Conservation (phyloP, 164 flowering plant species). For the Santalum album region DNA sequence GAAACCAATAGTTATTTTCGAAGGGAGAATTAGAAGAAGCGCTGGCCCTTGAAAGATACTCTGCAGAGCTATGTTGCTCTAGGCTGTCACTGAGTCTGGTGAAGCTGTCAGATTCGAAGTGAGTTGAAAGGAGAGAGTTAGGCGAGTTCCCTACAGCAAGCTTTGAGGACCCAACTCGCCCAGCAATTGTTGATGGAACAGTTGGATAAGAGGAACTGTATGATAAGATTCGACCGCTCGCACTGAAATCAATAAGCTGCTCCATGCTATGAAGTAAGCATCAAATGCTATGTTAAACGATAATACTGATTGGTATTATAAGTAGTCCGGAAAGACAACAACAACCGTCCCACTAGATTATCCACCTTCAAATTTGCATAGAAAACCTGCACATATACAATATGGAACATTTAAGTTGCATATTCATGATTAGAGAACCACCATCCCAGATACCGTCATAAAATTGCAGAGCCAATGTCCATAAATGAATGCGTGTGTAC, state of each 20-base stretch:
- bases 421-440: too few relatives aligned
- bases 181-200: constrained; percentile 26
- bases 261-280: constrained; percentile 30
- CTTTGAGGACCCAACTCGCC: constrained; percentile 34
- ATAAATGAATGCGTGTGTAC: too few relatives aligned
- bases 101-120: constrained; percentile 28
- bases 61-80: constrained; percentile 56
- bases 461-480: too few relatives aligned
- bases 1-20: constrained; percentile 30
- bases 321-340: too few relatives aligned
- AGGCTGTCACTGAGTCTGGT: constrained; percentile 45
- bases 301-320: too few relatives aligned
- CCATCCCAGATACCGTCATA: too few relatives aligned
- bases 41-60: constrained; percentile 37
- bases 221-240: constrained; percentile 28
- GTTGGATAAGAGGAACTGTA: constrained; percentile 28
- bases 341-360: too few relatives aligned
- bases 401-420: too few relatives aligned
- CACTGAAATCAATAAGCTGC: constrained; percentile 32
- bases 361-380: too few relatives aligned
- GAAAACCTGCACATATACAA: too few relatives aligned
- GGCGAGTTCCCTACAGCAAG: constrained; percentile 45
- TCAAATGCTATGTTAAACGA: too few relatives aligned
- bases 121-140: constrained; percentile 49
- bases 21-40: constrained; percentile 45